Base-by-base conservation (phyloP, 495 filamentous ascomycete genomes). In the Aspergillus sclerotioniger region DNA sequence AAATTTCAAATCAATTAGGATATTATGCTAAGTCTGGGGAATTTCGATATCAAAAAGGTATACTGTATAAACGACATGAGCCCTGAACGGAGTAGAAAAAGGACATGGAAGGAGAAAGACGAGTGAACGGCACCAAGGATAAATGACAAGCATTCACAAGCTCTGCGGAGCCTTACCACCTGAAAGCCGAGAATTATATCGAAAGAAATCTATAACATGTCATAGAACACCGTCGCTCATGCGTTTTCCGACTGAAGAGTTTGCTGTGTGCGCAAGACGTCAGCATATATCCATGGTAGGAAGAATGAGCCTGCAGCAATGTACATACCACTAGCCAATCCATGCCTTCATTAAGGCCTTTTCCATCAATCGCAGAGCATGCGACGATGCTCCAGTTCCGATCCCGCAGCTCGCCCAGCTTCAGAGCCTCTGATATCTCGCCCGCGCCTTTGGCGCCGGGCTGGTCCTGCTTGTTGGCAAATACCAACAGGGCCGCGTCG, bases 381-480 rank as follows among this genome's bases (percentile, higher is more conserved):
- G 91, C 92, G 63, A 98, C 90, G 68, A 98, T 98, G 68, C 91
- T 98, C 94, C 94, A 98, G 80, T 97, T 98, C 64, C 94, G 83
- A 76, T 98, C 95, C 63, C 91, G 86, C 61, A 98, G 73, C 63
- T 96, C 90, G 46, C 91, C 92, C 49, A 98, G 75, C 64, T 86
- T 87, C 71, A 98, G 75, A 19, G 91, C 94, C 73, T 97, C 92
- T 47, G 88, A 93, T 63, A 98, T 98, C 67, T 98, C 95, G 8
- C 91, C 94, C 3, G 95, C 94, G 0, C 94, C 95, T 73, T 96
- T 95, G 29, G 94, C 92, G 19, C 94, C 95, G 3, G 94, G 94
- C 67, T 98, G 94, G 75, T 98, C 94, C 67, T 98, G 95, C 76
- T 98, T 98, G 76, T 98, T 98, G 56, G 94, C 94, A 74, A 98